Evolutionary conservation across 768 basidiomycete species (phyloP).

Genomic region (Collybia sordida): DNA sequence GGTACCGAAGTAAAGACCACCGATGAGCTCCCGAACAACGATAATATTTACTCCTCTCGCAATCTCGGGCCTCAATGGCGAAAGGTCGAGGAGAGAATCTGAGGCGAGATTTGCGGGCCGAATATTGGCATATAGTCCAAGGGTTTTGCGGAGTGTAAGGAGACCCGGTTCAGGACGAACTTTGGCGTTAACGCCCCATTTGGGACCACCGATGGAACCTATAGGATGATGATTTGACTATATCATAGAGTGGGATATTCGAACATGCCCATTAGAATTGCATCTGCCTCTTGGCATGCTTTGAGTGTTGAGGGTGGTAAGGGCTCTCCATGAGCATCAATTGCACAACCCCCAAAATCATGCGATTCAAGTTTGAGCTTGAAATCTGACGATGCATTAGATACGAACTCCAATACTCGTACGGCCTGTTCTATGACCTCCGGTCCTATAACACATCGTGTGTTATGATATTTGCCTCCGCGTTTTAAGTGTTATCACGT

Average conservation of each 20-base stretch:
- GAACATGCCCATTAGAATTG: constrained; percentile 85
- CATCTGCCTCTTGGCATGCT: constrained; percentile 92
- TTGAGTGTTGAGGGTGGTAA: constrained; percentile 82
- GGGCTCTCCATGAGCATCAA: constrained; percentile 85
- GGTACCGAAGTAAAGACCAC: constrained; percentile 92
- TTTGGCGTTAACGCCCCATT: constrained; percentile 90
- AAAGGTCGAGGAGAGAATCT: constrained; percentile 81
- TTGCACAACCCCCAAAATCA: constrained; percentile 90
- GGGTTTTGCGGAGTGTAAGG: constrained; percentile 82
- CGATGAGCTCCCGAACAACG: constrained; percentile 94
- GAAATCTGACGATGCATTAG: constrained; percentile 58
- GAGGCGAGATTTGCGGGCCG: constrained; percentile 95
- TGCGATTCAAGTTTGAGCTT: constrained; percentile 74
- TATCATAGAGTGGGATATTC: background rate
- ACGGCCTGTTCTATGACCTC: constrained; percentile 87
- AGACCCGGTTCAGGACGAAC: constrained; percentile 94
- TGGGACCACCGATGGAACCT: constrained; percentile 99
- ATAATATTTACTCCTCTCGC: constrained; percentile 88
- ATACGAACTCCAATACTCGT: constrained; percentile 75
- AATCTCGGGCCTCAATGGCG: constrained; percentile 84
- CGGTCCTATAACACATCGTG: constrained; percentile 55
- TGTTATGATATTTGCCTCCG: constrained; percentile 9
- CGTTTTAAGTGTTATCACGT: constrained; percentile 15
- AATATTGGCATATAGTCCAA: constrained; percentile 97
- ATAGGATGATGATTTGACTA: background rate